Conservation (phyloP, 2,329 filamentous ascomycete genomes). For the Hypoxylon sp. region DNA sequence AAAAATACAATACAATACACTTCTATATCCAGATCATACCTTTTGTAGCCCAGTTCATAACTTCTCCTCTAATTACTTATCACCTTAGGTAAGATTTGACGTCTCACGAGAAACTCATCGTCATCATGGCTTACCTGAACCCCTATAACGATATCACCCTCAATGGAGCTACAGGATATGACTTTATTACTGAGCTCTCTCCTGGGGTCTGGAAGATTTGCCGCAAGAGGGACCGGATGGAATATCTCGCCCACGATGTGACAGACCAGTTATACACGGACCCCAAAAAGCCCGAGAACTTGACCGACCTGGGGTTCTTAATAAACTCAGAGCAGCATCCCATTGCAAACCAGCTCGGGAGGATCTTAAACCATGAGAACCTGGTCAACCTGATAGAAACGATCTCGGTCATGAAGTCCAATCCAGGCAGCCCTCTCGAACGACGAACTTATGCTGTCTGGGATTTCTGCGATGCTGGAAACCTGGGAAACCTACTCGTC, state of each 20-base stretch:
- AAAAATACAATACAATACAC: slow-evolving; percentile 16
- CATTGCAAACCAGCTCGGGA: slow-evolving; percentile 52
- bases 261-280: slow-evolving; percentile 43
- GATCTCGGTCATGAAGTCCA: slow-evolving; percentile 49
- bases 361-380: slow-evolving; percentile 66
- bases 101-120: not conserved
- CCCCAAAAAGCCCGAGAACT: slow-evolving; percentile 15
- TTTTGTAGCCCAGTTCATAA: slow-evolving; percentile 8
- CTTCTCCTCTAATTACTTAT: slow-evolving; percentile 6
- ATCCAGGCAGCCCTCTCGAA: slow-evolving; percentile 32
- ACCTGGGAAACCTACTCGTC: slow-evolving; percentile 61
- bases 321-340: slow-evolving; percentile 43
- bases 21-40: slow-evolving; percentile 27
- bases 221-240: slow-evolving; percentile 48
- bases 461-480: slow-evolving; percentile 69
- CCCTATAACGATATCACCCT: slow-evolving; percentile 33
- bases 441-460: slow-evolving; percentile 56
- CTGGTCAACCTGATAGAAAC: slow-evolving; percentile 62
- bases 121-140: slow-evolving; percentile 35
- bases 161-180: slow-evolving; percentile 45
- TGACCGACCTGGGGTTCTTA: slow-evolving; percentile 29
- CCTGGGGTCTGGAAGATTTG: slow-evolving; percentile 52
- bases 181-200: slow-evolving; percentile 50
- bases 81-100: not conserved
- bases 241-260: slow-evolving; percentile 52